A percentile compares a stretch with the other conserved stretches of the same genome.
Conservation (phyloP, 2,329 filamentous ascomycete genomes). For the Cryphonectria nitschkei region DNA sequence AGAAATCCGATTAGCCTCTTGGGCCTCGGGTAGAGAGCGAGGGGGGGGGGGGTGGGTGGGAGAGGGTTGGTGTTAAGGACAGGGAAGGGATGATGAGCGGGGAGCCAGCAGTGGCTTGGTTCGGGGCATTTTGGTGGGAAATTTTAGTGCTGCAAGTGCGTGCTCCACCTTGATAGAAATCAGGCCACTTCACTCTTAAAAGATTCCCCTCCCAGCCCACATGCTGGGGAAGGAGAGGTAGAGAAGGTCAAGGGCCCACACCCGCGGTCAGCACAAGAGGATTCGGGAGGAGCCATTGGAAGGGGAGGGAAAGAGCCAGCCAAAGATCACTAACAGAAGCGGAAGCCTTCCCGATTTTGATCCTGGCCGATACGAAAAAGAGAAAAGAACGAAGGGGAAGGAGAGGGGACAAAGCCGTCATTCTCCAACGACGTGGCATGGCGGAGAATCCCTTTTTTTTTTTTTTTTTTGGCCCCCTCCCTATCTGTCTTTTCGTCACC, state of each 20-base stretch:
- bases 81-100: background rate
- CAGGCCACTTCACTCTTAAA: constrained; percentile 17
- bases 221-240: constrained; percentile 11
- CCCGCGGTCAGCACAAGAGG: constrained; percentile 18
- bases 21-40: background rate
- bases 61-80: too few relatives aligned
- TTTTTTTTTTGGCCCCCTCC: too few relatives aligned
- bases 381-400: background rate
- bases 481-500: constrained; percentile 6
- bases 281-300: constrained; percentile 6
- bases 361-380: constrained; percentile 18
- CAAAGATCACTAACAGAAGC: constrained; percentile 5
- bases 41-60: too few relatives aligned
- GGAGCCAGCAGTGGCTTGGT: constrained; percentile 4
- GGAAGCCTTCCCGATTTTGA: constrained; percentile 17
- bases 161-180: constrained; percentile 11
- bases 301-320: background rate
- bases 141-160: background rate
- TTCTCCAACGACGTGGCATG: constrained; percentile 26
- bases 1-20: constrained; percentile 17
- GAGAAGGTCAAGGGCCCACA: background rate
- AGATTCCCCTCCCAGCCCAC: constrained; percentile 1
- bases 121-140: constrained; percentile 15
- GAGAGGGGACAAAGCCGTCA: background rate
- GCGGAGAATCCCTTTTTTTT: background rate